These are phyloP conservation scores for Nitzschia putrida DNA, from an alignment of 108 stramenopile genomes.

Conservation along the genomic window DNA sequence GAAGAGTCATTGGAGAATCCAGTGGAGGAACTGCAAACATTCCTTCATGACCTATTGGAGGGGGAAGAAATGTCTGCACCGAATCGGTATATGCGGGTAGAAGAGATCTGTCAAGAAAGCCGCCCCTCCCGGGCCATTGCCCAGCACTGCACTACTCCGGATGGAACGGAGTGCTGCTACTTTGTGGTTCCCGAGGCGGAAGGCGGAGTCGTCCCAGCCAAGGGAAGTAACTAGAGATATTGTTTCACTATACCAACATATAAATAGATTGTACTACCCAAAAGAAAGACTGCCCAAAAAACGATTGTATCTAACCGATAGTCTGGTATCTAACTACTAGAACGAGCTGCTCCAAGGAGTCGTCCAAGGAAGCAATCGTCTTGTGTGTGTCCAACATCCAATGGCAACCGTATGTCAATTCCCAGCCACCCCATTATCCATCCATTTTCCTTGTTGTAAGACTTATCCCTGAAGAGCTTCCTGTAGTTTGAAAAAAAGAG, in stretches of 20 bases:
- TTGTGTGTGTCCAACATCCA: too few species aligned
- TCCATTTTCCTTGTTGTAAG: neutral
- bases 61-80: neutral
- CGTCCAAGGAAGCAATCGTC: too few species aligned
- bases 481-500: neutral
- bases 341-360: too few species aligned
- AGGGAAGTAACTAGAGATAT: too few species aligned
- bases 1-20: slow-evolving; percentile 10
- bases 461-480: slow-evolving; percentile 10
- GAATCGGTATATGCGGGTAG: slow-evolving; percentile 25
- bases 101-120: slow-evolving; percentile 27
- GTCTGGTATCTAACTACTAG: too few species aligned
- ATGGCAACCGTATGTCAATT: too few species aligned
- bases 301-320: too few species aligned
- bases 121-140: slow-evolving; percentile 28
- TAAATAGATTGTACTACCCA: too few species aligned
- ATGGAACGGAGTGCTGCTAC: slow-evolving; percentile 17
- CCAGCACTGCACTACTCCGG: slow-evolving; percentile 4
- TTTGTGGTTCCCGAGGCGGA: slow-evolving; percentile 37
- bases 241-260: too few species aligned
- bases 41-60: slow-evolving; percentile 22
- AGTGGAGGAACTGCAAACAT: neutral
- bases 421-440: too few species aligned
- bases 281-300: too few species aligned
- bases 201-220: slow-evolving; percentile 12